These are phyloP conservation scores for Fulvia fulva DNA, from an alignment of 2,329 filamentous ascomycete genomes.

Conservation along the genomic window DNA sequence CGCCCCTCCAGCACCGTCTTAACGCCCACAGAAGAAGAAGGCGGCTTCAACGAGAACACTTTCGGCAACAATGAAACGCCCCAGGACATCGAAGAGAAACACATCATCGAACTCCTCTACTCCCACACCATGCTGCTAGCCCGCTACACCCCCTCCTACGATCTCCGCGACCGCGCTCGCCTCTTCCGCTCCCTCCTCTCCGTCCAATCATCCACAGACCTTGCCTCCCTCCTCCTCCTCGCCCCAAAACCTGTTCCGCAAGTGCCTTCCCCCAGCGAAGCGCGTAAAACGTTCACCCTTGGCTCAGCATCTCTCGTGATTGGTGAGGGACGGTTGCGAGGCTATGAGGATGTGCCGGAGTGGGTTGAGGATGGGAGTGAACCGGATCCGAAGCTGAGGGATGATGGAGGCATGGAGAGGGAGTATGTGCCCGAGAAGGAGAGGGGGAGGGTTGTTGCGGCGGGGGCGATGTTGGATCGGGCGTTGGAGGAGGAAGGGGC, in stretches of 20 bases:
- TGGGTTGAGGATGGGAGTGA: slow-evolving; percentile 81
- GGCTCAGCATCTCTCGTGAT: slow-evolving; percentile 84
- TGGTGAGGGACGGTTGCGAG: slow-evolving; percentile 60
- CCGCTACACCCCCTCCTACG: slow-evolving; percentile 91
- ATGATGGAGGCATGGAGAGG: slow-evolving; percentile 42
- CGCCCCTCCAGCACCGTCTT: slow-evolving; percentile 17
- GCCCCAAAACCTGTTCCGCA: slow-evolving; percentile 93
- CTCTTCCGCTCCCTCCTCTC: slow-evolving; percentile 81
- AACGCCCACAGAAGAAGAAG: slow-evolving; percentile 25
- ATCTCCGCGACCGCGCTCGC: slow-evolving; percentile 84
- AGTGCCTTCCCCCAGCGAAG: slow-evolving; percentile 82
- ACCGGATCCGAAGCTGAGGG: slow-evolving; percentile 70
- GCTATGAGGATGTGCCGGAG: slow-evolving; percentile 74
- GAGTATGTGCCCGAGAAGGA: slow-evolving; percentile 36
- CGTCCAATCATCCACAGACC: slow-evolving; percentile 69
- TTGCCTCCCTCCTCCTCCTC: slow-evolving; percentile 84
- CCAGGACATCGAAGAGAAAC: slow-evolving; percentile 43
- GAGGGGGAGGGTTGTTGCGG: slow-evolving; percentile 44
- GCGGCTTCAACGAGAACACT: slow-evolving; percentile 23
- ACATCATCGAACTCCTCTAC: slow-evolving; percentile 76
- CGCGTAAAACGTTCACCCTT: slow-evolving; percentile 64
- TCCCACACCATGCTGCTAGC: slow-evolving; percentile 79
- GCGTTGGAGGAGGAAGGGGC: slow-evolving; percentile 43
- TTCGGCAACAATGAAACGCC: slow-evolving; percentile 14
- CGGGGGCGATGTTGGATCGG: slow-evolving; percentile 61